phyloP scores from a whole-genome alignment of 2,329 filamentous ascomycete species.

The Dactylella cylindrospora region DNA sequence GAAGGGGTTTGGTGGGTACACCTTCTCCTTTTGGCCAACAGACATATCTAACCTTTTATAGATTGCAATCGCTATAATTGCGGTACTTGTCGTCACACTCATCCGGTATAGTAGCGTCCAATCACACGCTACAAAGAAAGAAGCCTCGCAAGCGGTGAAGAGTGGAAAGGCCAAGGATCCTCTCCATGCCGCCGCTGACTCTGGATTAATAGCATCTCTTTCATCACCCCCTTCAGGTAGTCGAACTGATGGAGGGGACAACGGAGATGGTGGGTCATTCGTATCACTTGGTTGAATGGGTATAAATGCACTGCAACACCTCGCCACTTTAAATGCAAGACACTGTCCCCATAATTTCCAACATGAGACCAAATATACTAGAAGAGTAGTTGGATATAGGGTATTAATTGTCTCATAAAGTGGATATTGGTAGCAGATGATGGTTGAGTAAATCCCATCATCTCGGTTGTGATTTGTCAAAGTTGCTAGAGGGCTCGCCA shows the following conservation, averaged over 20 bases:
- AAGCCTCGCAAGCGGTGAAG: conserved; percentile 17
- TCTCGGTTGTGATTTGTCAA: conserved; percentile 3
- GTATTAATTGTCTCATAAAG: not conserved
- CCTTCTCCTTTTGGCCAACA: not conserved
- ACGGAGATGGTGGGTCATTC: conserved; percentile 31
- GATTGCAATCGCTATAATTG: conserved; percentile 41
- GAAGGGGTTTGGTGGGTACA: conserved; percentile 60
- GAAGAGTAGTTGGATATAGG: not conserved
- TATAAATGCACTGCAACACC: not conserved
- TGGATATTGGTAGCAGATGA: not conserved
- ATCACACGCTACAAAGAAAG: conserved; percentile 36
- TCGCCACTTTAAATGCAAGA: conserved; percentile 30
- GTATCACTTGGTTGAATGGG: conserved; percentile 29
- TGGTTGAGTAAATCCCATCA: conserved; percentile 4
- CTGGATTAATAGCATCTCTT: conserved; percentile 30
- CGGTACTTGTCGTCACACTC: conserved; percentile 35
- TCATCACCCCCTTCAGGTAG: conserved; percentile 8
- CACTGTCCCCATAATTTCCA: not conserved
- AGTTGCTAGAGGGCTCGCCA: conserved; percentile 10
- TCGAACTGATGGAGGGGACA: conserved; percentile 19
- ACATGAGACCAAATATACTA: no score
- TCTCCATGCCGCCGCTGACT: conserved; percentile 24
- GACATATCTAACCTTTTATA: conserved; percentile 15
- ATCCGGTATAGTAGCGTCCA: conserved; percentile 39
- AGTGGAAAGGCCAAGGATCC: conserved; percentile 10